A percentile compares a stretch with the other conserved stretches of the same genome.
Conservation (phyloP, 768 basidiomycete species). For the Gloeostereum incarnatum region DNA sequence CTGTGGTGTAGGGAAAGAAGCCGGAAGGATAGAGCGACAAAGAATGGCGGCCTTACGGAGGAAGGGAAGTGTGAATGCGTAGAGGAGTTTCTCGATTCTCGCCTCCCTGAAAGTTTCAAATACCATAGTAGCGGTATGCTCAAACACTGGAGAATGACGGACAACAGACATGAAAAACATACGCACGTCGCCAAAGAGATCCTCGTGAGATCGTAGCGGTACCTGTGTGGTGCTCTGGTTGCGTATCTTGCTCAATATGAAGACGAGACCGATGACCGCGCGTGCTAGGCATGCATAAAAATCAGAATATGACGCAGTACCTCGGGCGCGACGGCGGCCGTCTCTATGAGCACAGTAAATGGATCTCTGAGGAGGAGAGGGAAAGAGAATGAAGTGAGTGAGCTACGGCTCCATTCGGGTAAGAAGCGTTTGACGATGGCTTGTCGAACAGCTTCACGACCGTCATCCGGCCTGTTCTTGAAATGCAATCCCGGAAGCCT, state of each 20-base stretch:
- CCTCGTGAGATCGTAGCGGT: conserved; percentile 43
- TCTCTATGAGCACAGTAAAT: conserved; percentile 82
- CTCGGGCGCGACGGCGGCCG: conserved; percentile 83
- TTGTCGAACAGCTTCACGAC: conserved; percentile 68
- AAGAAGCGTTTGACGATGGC: conserved; percentile 84
- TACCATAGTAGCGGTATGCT: conserved; percentile 73
- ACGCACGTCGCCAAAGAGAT: conserved; percentile 75
- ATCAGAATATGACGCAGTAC: conserved; percentile 85
- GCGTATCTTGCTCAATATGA: conserved; percentile 66
- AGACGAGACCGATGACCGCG: conserved; percentile 78
- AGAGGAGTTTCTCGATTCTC: conserved; percentile 77
- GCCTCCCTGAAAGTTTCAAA: conserved; percentile 79
- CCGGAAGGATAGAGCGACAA: conserved; percentile 64
- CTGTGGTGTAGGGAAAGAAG: conserved; percentile 46
- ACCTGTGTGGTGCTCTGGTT: conserved; percentile 38
- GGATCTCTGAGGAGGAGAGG: conserved; percentile 88
- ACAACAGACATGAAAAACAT: conserved; percentile 91
- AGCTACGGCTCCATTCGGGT: conserved; percentile 87
- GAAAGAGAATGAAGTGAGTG: conserved; percentile 73
- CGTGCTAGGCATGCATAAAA: conserved; percentile 87
- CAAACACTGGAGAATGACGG: conserved; percentile 80
- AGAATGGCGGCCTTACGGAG: conserved; percentile 82
- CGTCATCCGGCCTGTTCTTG: conserved; percentile 62
- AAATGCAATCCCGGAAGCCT: conserved; percentile 62
- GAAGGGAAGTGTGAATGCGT: conserved; percentile 86